Base-by-base conservation (phyloP, 768 basidiomycete species). In the Pholiota microspora region DNA sequence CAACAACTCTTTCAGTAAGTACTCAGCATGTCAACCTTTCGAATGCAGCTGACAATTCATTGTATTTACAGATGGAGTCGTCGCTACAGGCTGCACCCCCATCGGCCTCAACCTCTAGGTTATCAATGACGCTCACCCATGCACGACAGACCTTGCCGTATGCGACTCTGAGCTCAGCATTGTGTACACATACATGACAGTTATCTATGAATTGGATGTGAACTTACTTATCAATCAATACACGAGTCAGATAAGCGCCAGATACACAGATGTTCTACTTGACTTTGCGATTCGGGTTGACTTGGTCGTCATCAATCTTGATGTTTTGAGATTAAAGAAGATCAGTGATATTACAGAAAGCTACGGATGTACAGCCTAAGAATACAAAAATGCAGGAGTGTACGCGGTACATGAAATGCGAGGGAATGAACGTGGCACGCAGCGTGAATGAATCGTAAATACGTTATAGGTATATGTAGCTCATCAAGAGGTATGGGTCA, bases 1-100 rank as follows among this genome's bases (percentile, higher is more conserved):
- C 24, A 31, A 55, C 53, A 58, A 62, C 54, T 42, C 27, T 18
- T 62, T 62, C 61, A 53, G 59, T 60, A 55, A 60, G 48, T 40
- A 45, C 24, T 8, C 5, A 24, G 12, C 13, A n/a, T 36, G 2
- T 15, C 2, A 23, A 18, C 27, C 13, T 40, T 45, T 3, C 10
- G 18, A 16, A 23, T 18, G 38, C n/a, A 38, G 18, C 29, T 31
- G 12, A 42, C 47, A 49, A 1, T 15, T 21, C 29, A 6, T 12
- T 6, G 7, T 35, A 12, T 35, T 46, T 45, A 31, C 10, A 56
- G 57, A 51, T 21, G 60, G 60, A n/a, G 23, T 56, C 45, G 51
- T 59, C 24, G 56, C 46, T 25, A 18, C 59, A n/a, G 60, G 58
- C 9, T 59, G 60, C 55, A 50, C 51, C 44, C 60, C 58, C 8